Evolutionary conservation across 75 land plant genomes (phyloP).

Genomic region (Chamaecyparis obtusa): DNA sequence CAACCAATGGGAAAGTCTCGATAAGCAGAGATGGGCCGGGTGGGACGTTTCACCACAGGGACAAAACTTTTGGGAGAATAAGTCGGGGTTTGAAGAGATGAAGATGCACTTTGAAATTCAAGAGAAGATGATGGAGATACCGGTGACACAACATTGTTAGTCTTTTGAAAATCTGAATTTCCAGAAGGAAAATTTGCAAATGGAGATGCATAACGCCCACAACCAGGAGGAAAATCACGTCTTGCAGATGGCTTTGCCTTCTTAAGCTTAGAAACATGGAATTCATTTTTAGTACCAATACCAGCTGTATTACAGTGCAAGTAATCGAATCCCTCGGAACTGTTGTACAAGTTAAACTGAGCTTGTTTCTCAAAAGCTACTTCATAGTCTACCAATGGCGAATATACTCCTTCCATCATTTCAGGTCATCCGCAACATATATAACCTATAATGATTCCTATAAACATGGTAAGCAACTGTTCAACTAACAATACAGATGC

Average conservation of each 20-base stretch:
- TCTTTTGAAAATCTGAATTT: background rate
- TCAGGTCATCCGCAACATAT: background rate
- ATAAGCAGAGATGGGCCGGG: background rate
- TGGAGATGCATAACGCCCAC: conserved; percentile 30
- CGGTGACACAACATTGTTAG: background rate
- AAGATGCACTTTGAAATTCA: background rate
- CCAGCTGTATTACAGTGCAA: background rate
- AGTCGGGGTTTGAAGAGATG: background rate
- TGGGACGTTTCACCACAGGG: background rate
- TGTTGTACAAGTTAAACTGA: background rate
- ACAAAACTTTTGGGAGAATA: background rate
- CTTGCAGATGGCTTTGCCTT: conserved; percentile 1
- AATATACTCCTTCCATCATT: background rate
- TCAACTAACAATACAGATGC: background rate
- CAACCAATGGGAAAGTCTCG: background rate
- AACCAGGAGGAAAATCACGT: conserved; percentile 41
- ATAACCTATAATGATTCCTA: background rate
- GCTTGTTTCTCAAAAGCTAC: background rate
- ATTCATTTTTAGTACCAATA: background rate
- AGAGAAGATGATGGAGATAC: background rate
- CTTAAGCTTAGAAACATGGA: background rate
- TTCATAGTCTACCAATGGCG: background rate
- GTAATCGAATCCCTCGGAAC: background rate
- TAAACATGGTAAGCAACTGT: background rate
- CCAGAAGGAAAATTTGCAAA: background rate